These are phyloP conservation scores for Pythium insidiosum DNA, from an alignment of 352 stramenopile genomes.

Conservation along the genomic window DNA sequence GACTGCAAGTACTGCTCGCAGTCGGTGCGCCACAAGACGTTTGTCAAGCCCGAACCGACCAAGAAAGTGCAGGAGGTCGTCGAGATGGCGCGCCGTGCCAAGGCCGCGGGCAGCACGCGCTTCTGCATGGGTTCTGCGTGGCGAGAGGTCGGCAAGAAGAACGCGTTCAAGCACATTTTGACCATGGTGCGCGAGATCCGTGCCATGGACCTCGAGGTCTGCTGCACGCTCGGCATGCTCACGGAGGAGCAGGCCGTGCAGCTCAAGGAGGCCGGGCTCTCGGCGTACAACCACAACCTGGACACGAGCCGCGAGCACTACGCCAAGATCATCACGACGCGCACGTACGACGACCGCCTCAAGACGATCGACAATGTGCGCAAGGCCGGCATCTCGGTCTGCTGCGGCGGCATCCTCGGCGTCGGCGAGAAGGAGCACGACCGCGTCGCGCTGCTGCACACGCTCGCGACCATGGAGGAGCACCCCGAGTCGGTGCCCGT, in stretches of 20 bases:
- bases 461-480: slow-evolving; percentile 92
- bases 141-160: slow-evolving; percentile 97
- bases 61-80: slow-evolving; percentile 97
- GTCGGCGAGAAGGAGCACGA: slow-evolving; percentile 94
- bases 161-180: slow-evolving; percentile 96
- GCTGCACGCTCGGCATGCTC: slow-evolving; percentile 97
- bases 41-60: slow-evolving; percentile 96
- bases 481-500: slow-evolving; percentile 97
- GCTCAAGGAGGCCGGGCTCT: slow-evolving; percentile 96
- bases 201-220: slow-evolving; percentile 91
- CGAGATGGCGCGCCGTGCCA: slow-evolving; percentile 91
- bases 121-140: slow-evolving; percentile 99
- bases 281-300: slow-evolving; percentile 98
- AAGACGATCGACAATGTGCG: slow-evolving; percentile 95
- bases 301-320: slow-evolving; percentile 98
- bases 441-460: slow-evolving; percentile 93
- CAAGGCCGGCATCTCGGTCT: slow-evolving; percentile 96
- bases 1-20: slow-evolving; percentile 97
- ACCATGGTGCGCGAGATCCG: slow-evolving; percentile 95
- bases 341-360: slow-evolving; percentile 95
- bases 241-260: slow-evolving; percentile 93
- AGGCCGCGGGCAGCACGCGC: slow-evolving; percentile 93
- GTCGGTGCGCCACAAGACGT: slow-evolving; percentile 95
- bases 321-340: slow-evolving; percentile 94
- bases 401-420: slow-evolving; percentile 96